Evolutionary conservation across 768 basidiomycete genomes (phyloP).

Genomic region (Tricholoma saponaceum): DNA sequence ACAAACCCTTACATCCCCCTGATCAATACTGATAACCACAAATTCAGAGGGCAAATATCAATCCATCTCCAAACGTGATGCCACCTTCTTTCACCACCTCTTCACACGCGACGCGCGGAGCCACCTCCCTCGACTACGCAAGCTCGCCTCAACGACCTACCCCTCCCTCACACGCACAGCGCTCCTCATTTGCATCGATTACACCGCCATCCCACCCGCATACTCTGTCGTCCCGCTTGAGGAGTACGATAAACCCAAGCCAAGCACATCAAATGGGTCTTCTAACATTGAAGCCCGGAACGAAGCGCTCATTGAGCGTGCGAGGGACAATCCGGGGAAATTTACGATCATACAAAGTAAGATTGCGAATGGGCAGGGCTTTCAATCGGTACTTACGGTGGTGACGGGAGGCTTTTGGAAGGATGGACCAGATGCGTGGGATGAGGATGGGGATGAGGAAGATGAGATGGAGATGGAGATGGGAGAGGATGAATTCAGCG

Average conservation of each 20-base stretch:
- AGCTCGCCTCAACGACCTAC: conserved; percentile 21
- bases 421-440: background rate
- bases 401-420: conserved; percentile 29
- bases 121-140: conserved; percentile 21
- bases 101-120: conserved; percentile 29
- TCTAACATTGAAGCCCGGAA: conserved; percentile 30
- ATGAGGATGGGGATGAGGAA: background rate
- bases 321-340: conserved; percentile 26
- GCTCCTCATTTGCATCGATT: conserved; percentile 32
- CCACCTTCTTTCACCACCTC: conserved; percentile 30
- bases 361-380: conserved; percentile 25
- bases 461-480: background rate
- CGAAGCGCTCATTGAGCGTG: conserved; percentile 32
- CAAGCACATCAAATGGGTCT: conserved; percentile 13
- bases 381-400: conserved; percentile 27
- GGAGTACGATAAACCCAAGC: conserved; percentile 17
- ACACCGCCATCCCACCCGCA: conserved; percentile 23
- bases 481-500: background rate
- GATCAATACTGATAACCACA: background rate
- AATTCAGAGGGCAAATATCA: conserved; percentile 24
- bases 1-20: background rate
- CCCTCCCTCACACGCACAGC: conserved; percentile 17
- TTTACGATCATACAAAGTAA: conserved; percentile 29
- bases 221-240: conserved; percentile 24
- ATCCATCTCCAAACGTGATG: conserved; percentile 28